These are phyloP conservation scores for Naegleria lovaniensis DNA, from an alignment of 208 protist species.

Conservation along the genomic window DNA sequence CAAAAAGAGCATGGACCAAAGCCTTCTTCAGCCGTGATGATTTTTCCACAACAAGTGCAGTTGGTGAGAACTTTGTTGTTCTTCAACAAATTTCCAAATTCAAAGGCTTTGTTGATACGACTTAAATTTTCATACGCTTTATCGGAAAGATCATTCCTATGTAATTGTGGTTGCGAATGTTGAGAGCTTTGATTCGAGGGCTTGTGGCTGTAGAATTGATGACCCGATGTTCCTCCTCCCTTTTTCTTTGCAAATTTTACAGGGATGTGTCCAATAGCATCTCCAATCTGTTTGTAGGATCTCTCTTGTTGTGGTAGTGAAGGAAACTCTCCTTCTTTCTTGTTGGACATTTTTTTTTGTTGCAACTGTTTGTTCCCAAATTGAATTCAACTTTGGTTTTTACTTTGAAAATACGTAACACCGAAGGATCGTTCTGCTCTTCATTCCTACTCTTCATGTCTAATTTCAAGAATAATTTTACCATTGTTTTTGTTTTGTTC, in stretches of 20 bases:
- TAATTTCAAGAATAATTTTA: constrained; percentile 14
- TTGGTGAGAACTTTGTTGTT: constrained; percentile 19
- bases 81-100: neutral
- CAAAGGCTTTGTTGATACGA: neutral
- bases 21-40: constrained; percentile 44
- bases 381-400: too few relatives aligned
- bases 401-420: too few relatives aligned
- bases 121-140: neutral
- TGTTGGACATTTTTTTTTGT: neutral
- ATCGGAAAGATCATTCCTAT: neutral
- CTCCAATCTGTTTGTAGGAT: neutral
- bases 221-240: neutral
- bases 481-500: constrained; percentile 31
- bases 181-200: neutral
- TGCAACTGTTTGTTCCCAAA: too few relatives aligned
- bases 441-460: neutral
- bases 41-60: constrained; percentile 36
- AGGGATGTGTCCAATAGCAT: neutral
- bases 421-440: too few relatives aligned
- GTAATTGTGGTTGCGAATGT: neutral
- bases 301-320: neutral
- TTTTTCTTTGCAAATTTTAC: neutral
- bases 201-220: too few relatives aligned
- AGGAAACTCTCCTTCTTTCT: neutral
- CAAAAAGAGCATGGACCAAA: constrained; percentile 39